A percentile compares a stretch with the other conserved stretches of the same genome.
These are phyloP conservation scores for Vigna angularis DNA, from an alignment of 306 rosid species.

Conservation along the genomic window DNA sequence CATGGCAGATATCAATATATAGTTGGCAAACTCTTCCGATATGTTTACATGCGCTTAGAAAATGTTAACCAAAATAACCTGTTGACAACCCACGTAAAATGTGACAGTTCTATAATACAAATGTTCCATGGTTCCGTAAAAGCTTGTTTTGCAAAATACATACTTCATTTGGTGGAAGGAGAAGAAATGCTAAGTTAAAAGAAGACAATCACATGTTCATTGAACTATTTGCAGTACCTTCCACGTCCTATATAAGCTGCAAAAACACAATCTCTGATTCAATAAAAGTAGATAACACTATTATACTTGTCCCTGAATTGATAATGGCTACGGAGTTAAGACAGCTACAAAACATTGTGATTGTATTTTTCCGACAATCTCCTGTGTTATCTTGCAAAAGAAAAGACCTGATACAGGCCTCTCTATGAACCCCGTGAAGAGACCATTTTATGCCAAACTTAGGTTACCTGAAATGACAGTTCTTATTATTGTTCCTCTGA, in stretches of 20 bases:
- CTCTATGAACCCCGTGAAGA: too few species aligned
- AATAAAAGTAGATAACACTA: not conserved
- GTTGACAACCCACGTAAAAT: not conserved
- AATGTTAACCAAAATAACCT: not conserved
- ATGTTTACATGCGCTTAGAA: not conserved
- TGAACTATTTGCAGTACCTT: not conserved
- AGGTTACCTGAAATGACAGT: too few species aligned
- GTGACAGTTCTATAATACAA: not conserved
- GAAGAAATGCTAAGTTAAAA: not conserved
- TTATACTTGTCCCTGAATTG: too few species aligned
- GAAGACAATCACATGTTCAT: not conserved
- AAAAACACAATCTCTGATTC: not conserved
- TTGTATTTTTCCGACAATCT: too few species aligned
- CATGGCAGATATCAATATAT: not conserved
- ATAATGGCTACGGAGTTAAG: too few species aligned
- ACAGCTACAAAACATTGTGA: too few species aligned
- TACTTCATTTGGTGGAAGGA: not conserved
- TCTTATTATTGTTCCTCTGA: too few species aligned
- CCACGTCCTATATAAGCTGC: not conserved
- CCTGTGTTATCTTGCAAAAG: too few species aligned
- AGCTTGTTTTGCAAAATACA: not conserved
- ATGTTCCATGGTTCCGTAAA: not conserved
- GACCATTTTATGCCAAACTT: too few species aligned
- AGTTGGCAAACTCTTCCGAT: not conserved
- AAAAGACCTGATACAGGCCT: too few species aligned